These are phyloP conservation scores for Kwoniella pini DNA, from an alignment of 768 basidiomycete species.

Conservation along the genomic window DNA sequence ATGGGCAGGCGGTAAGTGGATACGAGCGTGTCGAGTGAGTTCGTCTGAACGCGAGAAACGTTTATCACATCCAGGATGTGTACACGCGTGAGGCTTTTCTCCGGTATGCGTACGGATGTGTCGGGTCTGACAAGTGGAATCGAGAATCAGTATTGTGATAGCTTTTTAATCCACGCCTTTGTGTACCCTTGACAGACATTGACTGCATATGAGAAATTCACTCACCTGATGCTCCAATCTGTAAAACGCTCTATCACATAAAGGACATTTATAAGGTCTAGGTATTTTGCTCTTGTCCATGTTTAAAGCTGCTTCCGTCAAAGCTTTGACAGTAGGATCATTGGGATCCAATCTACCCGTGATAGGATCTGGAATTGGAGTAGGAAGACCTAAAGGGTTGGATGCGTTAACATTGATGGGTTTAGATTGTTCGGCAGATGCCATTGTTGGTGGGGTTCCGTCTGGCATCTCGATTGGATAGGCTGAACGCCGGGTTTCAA, in stretches of 20 bases:
- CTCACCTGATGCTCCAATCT: constrained; percentile 91
- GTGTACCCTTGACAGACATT: too few relatives aligned
- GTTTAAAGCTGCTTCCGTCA: constrained; percentile 55
- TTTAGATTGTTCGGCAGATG: constrained; percentile 20
- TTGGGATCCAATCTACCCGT: constrained; percentile 55
- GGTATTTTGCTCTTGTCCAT: constrained; percentile 61
- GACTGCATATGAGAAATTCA: constrained; percentile 14
- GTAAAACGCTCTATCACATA: constrained; percentile 94
- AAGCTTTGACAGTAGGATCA: constrained; percentile 55
- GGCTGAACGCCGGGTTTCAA: not conserved
- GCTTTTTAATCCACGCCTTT: too few relatives aligned
- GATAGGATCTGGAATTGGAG: constrained; percentile 50
- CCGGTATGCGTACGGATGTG: constrained; percentile 98
- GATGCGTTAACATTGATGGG: not conserved
- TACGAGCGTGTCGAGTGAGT: constrained; percentile 90
- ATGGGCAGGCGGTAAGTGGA: constrained; percentile 74
- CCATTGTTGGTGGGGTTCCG: constrained; percentile 27
- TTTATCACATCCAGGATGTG: constrained; percentile 92
- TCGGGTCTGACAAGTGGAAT: constrained; percentile 76
- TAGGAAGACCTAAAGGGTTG: constrained; percentile 24
- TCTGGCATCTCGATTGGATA: constrained; percentile 22
- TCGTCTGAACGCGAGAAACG: constrained; percentile 98
- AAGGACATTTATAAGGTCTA: constrained; percentile 94
- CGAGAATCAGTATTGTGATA: not conserved
- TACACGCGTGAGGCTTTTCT: constrained; percentile 94